Conservation (phyloP, 176 grass and related monocot genomes). For the Cocos nucifera region DNA sequence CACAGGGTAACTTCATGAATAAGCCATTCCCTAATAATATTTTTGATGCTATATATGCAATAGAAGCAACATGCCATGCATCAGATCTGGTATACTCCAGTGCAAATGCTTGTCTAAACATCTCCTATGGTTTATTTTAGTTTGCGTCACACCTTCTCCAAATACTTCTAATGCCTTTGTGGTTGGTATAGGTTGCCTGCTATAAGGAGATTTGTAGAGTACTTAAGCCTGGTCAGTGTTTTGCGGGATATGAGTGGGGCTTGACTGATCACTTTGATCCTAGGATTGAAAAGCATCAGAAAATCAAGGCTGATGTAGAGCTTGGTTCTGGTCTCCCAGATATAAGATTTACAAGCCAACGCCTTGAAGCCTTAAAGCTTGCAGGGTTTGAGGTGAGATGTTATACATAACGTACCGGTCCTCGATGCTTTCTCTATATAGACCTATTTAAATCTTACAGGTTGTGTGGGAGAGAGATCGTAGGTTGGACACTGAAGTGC, state of each 20-base stretch:
- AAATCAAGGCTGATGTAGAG: not conserved
- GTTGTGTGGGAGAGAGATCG: not conserved
- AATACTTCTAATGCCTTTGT: not conserved
- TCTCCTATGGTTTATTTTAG: not conserved
- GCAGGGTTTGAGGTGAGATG: conserved; percentile 1
- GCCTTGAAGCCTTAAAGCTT: not conserved
- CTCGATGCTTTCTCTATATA: not conserved
- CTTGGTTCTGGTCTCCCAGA: not conserved
- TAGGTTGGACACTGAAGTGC: not conserved
- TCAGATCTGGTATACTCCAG: not conserved
- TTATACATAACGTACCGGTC: not conserved
- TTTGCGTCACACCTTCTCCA: not conserved
- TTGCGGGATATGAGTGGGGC: not conserved
- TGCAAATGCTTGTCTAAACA: not conserved
- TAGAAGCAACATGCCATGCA: not conserved
- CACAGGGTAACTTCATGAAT: not conserved
- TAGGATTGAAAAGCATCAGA: not conserved
- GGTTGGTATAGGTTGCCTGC: not conserved
- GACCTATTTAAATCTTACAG: not conserved
- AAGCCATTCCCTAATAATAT: not conserved
- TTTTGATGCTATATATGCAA: not conserved
- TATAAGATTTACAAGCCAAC: not conserved
- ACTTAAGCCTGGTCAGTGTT: not conserved
- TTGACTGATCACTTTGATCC: not conserved
- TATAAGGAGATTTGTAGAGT: conserved; percentile 1